Evolutionary conservation across 2,329 filamentous ascomycete genomes (phyloP), one percentile per base, ranked within the genome.

Genomic region (Exophiala xenobiotica): DNA sequence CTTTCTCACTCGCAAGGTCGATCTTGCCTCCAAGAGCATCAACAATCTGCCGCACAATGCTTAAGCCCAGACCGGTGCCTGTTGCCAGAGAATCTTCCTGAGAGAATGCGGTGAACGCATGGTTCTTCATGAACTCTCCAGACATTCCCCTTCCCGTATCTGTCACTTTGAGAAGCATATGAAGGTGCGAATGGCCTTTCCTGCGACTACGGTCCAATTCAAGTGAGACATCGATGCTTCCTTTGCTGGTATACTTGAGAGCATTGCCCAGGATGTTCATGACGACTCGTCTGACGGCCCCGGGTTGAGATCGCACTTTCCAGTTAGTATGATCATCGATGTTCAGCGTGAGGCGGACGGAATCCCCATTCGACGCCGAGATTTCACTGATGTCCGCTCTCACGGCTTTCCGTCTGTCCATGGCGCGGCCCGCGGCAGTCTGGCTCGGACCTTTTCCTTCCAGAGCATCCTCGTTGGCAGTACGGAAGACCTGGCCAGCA

Each of bases 71-170:
- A 0, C 71, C 71, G 0, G 70, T 71, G 5, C 70, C 70, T 3
- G 68, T 76, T 0, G 78, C 73, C 1, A 88, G 65, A 0, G 72
- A 67, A 41, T 86, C 76, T 60, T 88, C 85, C 55, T 88, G 85
- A 0, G 70, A 67, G 49, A 73, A 73, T 1, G 70, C 81, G 0
- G 77, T 80, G 61, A 83, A 88, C 0, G 87, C 66, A 11, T 77
- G 75, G 6, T 79, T 76, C 16, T 77, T 73, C 8, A 87, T 67
- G 56, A 81, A 88, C 7, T 85, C 79, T 4, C 79, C 71, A 0
- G 77, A 77, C 26, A 88, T 88, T 1, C 85, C 86, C 38, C 76
- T 76, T 1, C 85, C 86, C 0, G 85, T 84, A 58, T 88, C 85
- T 0, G 73, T 71, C 1, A 88, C 77, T 0, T 72, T 78, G 12